phyloP scores from a whole-genome alignment of 2,329 filamentous ascomycete species.

The Nothophaeocryptopus gaeumannii region DNA sequence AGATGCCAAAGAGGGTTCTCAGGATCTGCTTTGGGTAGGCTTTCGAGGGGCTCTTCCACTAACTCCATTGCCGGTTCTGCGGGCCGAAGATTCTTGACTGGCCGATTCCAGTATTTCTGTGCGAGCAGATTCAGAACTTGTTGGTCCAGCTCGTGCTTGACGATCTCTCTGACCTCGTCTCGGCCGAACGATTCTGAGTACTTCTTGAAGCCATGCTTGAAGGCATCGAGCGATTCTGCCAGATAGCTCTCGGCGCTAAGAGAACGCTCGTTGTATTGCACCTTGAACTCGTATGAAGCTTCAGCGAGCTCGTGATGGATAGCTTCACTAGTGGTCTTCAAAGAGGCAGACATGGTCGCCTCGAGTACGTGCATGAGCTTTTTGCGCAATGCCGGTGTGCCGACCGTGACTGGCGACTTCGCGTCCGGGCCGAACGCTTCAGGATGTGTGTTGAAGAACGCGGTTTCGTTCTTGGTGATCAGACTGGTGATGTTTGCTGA shows the following conservation, averaged over 20 bases:
- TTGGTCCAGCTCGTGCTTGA: slow-evolving; percentile 92
- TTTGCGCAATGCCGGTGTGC: slow-evolving; percentile 82
- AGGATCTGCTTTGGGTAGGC: slow-evolving; percentile 78
- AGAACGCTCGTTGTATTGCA: slow-evolving; percentile 96
- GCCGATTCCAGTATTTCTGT: slow-evolving; percentile 95
- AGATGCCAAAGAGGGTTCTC: slow-evolving; percentile 89
- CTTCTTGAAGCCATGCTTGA: slow-evolving; percentile 96
- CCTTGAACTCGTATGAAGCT: slow-evolving; percentile 97
- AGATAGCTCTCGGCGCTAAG: slow-evolving; percentile 94
- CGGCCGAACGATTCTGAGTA: slow-evolving; percentile 88
- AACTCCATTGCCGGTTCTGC: slow-evolving; percentile 26
- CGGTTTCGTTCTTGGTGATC: slow-evolving; percentile 82
- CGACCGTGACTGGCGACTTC: slow-evolving; percentile 63
- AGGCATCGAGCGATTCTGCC: slow-evolving; percentile 88
- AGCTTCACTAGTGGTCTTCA: slow-evolving; percentile 84
- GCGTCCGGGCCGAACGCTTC: slow-evolving; percentile 72
- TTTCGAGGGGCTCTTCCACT: slow-evolving; percentile 47
- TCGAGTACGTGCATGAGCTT: slow-evolving; percentile 97
- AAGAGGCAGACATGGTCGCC: slow-evolving; percentile 90
- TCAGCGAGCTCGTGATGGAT: slow-evolving; percentile 95
- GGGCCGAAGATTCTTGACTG: slow-evolving; percentile 74
- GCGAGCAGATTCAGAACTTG: slow-evolving; percentile 90
- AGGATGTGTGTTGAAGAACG: slow-evolving; percentile 82
- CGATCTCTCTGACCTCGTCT: slow-evolving; percentile 79
- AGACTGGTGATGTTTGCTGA: slow-evolving; percentile 73